These are phyloP conservation scores for Verticillium klebahnii DNA, from an alignment of 2,329 filamentous ascomycete genomes.

Conservation along the genomic window DNA sequence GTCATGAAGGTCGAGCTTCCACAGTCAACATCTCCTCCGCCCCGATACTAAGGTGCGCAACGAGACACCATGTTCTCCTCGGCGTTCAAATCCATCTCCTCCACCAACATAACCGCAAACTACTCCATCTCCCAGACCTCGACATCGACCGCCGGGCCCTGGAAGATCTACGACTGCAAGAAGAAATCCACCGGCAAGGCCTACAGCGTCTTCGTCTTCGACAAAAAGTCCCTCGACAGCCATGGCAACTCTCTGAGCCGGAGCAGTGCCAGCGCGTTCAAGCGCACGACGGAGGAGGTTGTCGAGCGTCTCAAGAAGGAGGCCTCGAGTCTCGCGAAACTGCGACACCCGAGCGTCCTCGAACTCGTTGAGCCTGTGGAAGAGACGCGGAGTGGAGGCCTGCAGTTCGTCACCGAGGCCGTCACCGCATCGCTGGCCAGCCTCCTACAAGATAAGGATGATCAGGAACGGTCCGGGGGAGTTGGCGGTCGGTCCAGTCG, in stretches of 20 bases:
- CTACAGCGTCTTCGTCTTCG: constrained; percentile 92
- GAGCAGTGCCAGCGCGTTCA: constrained; percentile 64
- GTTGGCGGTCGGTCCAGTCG: constrained; percentile 68
- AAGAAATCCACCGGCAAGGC: constrained; percentile 89
- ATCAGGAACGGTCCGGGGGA: constrained; percentile 68
- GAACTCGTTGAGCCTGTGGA: constrained; percentile 94
- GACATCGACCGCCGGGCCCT: constrained; percentile 80
- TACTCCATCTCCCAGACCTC: constrained; percentile 76
- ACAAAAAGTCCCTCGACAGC: constrained; percentile 77
- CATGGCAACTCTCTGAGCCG: constrained; percentile 57
- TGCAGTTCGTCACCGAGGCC: constrained; percentile 93
- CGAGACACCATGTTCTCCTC: constrained; percentile 75
- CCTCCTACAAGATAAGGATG: constrained; percentile 82
- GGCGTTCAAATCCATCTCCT: constrained; percentile 88
- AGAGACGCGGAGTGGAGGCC: constrained; percentile 81
- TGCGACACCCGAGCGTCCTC: constrained; percentile 87
- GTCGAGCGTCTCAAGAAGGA: constrained; percentile 89
- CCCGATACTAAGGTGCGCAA: neutral
- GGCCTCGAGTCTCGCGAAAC: constrained; percentile 78
- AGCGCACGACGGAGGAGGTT: constrained; percentile 82
- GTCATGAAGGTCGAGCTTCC: constrained; percentile 15
- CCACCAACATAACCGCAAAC: constrained; percentile 84
- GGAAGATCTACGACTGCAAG: constrained; percentile 97
- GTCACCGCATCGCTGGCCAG: constrained; percentile 85
- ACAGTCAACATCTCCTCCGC: constrained; percentile 8